Conservation (phyloP, 257 asterid species). For the Jasminum sambac region DNA sequence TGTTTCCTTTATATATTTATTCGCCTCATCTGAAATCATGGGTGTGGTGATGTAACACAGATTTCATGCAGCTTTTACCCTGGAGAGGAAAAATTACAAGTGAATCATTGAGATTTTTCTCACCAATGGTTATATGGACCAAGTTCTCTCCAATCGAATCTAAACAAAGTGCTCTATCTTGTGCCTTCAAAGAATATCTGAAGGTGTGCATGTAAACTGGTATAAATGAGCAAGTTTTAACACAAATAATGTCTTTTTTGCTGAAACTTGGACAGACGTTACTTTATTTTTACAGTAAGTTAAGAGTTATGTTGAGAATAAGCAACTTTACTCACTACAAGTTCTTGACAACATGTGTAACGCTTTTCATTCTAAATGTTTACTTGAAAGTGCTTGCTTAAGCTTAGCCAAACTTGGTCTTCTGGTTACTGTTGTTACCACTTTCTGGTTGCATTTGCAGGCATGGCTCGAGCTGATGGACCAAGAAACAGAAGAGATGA, state of each 20-base stretch:
- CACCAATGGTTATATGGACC: conserved; percentile 90
- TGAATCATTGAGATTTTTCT: conserved; percentile 82
- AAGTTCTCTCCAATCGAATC: conserved; percentile 59
- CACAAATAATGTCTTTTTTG: background rate
- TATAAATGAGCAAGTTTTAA: too few relatives aligned
- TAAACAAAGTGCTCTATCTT: conserved; percentile 50
- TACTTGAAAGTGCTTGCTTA: too few relatives aligned
- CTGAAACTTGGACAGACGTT: background rate
- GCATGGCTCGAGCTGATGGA: conserved; percentile 79
- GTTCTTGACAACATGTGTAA: too few relatives aligned
- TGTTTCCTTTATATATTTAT: conserved; percentile 12
- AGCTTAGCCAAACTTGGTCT: too few relatives aligned
- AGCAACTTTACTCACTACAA: too few relatives aligned
- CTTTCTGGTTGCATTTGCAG: conserved; percentile 33
- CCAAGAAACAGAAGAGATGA: conserved; percentile 47
- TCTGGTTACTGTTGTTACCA: too few relatives aligned
- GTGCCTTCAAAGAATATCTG: conserved; percentile 86
- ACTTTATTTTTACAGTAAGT: background rate
- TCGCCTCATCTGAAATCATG: conserved; percentile 31
- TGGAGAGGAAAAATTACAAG: conserved; percentile 96
- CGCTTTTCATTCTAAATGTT: too few relatives aligned
- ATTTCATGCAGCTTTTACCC: conserved; percentile 90
- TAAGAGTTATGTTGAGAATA: too few relatives aligned
- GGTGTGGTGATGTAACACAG: conserved; percentile 46
- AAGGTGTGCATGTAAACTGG: conserved; percentile 60